Percentiles rank a stretch among this genome's conserved stretches.
Evolutionary conservation across 164 flowering plant genomes (phyloP).

Genomic region (Akebia trifoliata): DNA sequence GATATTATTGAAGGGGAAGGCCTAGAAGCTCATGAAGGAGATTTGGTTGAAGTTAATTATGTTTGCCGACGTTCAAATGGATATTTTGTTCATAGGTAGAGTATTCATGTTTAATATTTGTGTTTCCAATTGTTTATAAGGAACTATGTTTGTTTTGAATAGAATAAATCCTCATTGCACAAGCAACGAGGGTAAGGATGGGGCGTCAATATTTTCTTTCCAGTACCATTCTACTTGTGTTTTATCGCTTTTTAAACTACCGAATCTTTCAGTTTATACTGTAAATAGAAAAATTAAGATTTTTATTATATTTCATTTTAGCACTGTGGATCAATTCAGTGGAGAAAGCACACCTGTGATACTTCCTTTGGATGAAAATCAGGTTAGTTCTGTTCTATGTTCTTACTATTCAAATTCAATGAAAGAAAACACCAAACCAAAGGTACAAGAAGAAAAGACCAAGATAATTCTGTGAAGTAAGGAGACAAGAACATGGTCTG

Average conservation of each 20-base stretch:
- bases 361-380: constrained; percentile 68
- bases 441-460: neutral
- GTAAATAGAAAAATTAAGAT: no score
- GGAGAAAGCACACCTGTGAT: constrained; percentile 86
- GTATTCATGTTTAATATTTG: neutral
- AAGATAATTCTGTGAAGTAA: neutral
- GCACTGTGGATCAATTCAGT: constrained; percentile 94
- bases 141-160: no score
- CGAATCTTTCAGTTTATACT: no score
- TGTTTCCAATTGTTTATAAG: neutral
- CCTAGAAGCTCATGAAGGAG: constrained; percentile 70
- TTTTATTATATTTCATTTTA: constrained; percentile 23
- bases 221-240: neutral
- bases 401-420: neutral
- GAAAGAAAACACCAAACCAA: neutral
- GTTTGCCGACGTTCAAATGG: constrained; percentile 97
- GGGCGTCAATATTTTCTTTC: no score
- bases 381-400: constrained; percentile 35
- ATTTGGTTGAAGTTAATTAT: constrained; percentile 76
- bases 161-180: no score
- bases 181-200: no score
- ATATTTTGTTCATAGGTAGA: constrained; percentile 91
- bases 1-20: constrained; percentile 91
- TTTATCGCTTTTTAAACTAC: neutral
- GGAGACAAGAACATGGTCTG: no score